phyloP scores from a whole-genome alignment of 768 basidiomycete species.

The Fomitopsis pulvina region DNA sequence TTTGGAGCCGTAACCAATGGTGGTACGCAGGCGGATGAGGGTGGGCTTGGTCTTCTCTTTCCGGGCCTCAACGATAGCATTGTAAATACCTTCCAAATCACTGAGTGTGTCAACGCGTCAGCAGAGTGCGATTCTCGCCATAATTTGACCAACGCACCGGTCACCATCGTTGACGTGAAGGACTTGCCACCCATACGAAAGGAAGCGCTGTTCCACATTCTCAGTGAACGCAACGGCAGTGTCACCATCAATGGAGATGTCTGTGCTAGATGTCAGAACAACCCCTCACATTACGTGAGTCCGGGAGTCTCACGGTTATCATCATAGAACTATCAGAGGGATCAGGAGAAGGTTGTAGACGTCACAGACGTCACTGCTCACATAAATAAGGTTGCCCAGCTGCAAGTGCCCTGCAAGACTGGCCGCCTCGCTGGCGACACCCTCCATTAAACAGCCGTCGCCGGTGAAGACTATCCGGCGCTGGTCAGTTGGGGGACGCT shows the following conservation, averaged over 20 bases:
- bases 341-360: slow-evolving; percentile 8
- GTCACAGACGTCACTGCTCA: slow-evolving; percentile 34
- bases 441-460: slow-evolving; percentile 97
- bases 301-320: slow-evolving; percentile 71
- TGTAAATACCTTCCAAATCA: slow-evolving; percentile 70
- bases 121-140: not conserved
- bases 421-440: slow-evolving; percentile 88
- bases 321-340: slow-evolving; percentile 66
- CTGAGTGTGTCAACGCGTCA: slow-evolving; percentile 30
- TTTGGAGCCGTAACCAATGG: slow-evolving; percentile 92
- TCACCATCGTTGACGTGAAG: slow-evolving; percentile 79
- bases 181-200: slow-evolving; percentile 92
- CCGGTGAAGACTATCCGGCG: slow-evolving; percentile 73
- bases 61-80: slow-evolving; percentile 74
- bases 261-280: slow-evolving; percentile 30
- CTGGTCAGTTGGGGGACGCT: too few relatives aligned
- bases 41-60: slow-evolving; percentile 78
- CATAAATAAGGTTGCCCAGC: slow-evolving; percentile 87
- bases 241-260: slow-evolving; percentile 95
- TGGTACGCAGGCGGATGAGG: slow-evolving; percentile 80
- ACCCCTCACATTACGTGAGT: slow-evolving; percentile 1
- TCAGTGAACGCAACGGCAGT: slow-evolving; percentile 93
- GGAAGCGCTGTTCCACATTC: slow-evolving; percentile 82
- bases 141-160: slow-evolving; percentile 42
- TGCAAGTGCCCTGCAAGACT: slow-evolving; percentile 92